A percentile compares a stretch with the other conserved stretches of the same genome.
Conservation (phyloP, 768 basidiomycete species). For the Suillus discolor region DNA sequence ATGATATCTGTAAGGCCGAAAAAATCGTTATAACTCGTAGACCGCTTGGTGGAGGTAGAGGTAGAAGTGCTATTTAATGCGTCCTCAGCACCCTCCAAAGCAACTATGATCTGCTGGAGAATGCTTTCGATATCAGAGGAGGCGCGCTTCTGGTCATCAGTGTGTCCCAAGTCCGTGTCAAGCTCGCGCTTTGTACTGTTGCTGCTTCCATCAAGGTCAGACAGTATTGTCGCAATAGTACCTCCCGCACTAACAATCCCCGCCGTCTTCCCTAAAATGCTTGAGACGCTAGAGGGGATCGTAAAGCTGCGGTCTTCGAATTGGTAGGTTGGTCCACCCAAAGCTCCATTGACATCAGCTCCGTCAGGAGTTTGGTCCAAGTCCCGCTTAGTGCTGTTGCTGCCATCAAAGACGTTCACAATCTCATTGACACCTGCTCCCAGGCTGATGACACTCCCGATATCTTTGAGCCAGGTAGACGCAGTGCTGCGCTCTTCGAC, state of each 20-base stretch:
- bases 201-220: background rate
- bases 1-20: background rate
- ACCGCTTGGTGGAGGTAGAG: background rate
- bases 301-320: background rate
- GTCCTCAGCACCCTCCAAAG: background rate
- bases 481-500: background rate
- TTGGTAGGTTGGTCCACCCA: background rate
- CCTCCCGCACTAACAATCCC: background rate
- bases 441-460: background rate
- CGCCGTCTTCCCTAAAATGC: background rate
- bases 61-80: background rate
- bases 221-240: background rate
- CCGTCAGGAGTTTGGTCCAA: background rate
- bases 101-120: background rate
- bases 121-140: background rate
- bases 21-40: background rate
- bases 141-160: background rate
- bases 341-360: background rate
- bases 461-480: background rate
- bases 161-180: background rate
- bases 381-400: background rate
- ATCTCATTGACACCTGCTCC: background rate
- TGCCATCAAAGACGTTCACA: background rate
- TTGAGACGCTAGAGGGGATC: background rate
- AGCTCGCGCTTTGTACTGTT: conserved; percentile 1